Evolutionary conservation across 108 stramenopile genomes (phyloP).

Genomic region (Chaetoceros muelleri): DNA sequence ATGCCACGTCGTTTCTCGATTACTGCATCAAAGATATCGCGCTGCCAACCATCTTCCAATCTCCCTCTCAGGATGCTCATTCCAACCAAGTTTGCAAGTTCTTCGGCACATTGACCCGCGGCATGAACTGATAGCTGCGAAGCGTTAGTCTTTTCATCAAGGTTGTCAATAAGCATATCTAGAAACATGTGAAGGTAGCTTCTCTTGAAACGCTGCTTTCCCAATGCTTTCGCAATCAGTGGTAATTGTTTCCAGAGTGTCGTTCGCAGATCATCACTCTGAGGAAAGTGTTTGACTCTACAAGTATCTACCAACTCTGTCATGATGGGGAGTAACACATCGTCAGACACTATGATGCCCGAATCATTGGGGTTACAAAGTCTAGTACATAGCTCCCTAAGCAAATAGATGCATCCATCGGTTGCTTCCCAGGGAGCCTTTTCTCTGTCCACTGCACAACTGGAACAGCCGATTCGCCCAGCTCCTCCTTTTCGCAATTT

Average conservation of each 20-base stretch:
- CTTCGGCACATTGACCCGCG: conserved; percentile 70
- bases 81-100: conserved; percentile 63
- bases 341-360: conserved; percentile 29
- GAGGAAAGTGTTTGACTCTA: conserved; percentile 75
- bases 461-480: conserved; percentile 80
- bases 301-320: conserved; percentile 69
- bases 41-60: conserved; percentile 52
- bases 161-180: conserved; percentile 55
- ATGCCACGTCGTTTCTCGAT: conserved; percentile 44
- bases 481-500: conserved; percentile 86
- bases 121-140: conserved; percentile 75
- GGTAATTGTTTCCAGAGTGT: conserved; percentile 77
- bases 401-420: conserved; percentile 89
- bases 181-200: conserved; percentile 68
- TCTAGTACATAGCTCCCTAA: conserved; percentile 54
- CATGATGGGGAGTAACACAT: conserved; percentile 46
- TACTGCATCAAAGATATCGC: conserved; percentile 49
- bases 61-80: conserved; percentile 64
- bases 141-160: conserved; percentile 47
- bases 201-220: conserved; percentile 73
- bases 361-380: conserved; percentile 28
- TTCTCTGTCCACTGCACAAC: conserved; percentile 71
- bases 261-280: conserved; percentile 65
- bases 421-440: conserved; percentile 92
- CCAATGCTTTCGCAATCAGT: conserved; percentile 56